A percentile compares a stretch with the other conserved stretches of the same genome.
Conservation (phyloP, 2,329 filamentous ascomycete genomes). For the Hyphodiscus sp. region DNA sequence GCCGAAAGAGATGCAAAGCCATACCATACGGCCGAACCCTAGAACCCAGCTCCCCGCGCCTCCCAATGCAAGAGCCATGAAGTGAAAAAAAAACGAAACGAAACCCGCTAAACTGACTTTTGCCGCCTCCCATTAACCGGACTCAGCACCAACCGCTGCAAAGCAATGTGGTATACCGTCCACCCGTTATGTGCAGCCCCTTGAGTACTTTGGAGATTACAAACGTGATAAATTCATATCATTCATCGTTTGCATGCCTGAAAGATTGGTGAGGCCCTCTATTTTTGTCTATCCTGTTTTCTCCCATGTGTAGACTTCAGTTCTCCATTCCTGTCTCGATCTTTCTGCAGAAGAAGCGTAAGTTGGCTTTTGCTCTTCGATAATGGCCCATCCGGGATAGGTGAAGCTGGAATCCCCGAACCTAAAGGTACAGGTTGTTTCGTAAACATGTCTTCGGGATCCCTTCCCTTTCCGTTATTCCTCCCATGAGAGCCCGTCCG, state of each 20-base stretch:
- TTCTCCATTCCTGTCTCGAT: slow-evolving; percentile 35
- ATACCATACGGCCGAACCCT: not conserved
- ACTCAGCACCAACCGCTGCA: too few species aligned
- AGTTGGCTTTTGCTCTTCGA: slow-evolving; percentile 56
- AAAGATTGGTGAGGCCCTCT: not conserved
- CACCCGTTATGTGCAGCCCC: too few species aligned
- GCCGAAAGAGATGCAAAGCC: not conserved
- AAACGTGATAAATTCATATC: too few species aligned
- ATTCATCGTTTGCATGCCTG: too few species aligned
- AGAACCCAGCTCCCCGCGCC: not conserved
- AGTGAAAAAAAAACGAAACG: not conserved
- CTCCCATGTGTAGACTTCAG: slow-evolving; percentile 9
- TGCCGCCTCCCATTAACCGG: not conserved
- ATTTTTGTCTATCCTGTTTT: not conserved
- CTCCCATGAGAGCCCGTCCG: slow-evolving; percentile 18
- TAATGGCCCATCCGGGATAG: slow-evolving; percentile 33
- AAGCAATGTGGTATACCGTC: too few species aligned
- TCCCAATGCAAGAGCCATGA: not conserved
- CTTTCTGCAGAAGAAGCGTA: slow-evolving; percentile 49
- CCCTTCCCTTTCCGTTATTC: slow-evolving; percentile 22
- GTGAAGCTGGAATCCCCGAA: not conserved
- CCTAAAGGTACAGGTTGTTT: slow-evolving; percentile 21
- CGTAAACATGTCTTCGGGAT: slow-evolving; percentile 21
- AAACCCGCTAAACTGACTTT: not conserved
- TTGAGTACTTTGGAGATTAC: too few species aligned